Evolutionary conservation across 1,139 yeast species (phyloP).

Genomic region (Taphrina sp.): DNA sequence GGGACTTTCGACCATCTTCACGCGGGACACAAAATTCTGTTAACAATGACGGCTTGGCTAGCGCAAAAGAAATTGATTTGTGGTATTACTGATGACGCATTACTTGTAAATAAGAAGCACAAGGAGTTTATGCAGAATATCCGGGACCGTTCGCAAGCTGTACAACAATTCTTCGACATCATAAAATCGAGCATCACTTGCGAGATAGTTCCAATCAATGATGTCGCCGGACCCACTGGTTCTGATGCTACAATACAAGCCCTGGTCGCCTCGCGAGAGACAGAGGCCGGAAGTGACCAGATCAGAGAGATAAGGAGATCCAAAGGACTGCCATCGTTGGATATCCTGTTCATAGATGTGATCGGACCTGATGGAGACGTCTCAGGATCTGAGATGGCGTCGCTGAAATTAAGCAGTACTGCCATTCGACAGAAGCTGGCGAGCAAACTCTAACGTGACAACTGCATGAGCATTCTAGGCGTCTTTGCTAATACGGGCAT

Average conservation of each 20-base stretch:
- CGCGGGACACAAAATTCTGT: constrained; percentile 86
- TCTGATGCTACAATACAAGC: constrained; percentile 71
- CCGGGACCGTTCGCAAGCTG: constrained; percentile 52
- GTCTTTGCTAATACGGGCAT: not conserved
- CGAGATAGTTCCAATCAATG: constrained; percentile 63
- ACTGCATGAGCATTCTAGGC: not conserved
- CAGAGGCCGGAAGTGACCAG: constrained; percentile 67
- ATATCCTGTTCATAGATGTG: constrained; percentile 63
- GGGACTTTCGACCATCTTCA: constrained; percentile 98
- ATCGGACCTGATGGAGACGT: constrained; percentile 54
- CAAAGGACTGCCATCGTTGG: constrained; percentile 56
- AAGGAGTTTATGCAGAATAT: constrained; percentile 64
- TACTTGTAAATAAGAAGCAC: constrained; percentile 72
- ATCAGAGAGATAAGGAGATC: constrained; percentile 65
- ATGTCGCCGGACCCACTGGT: constrained; percentile 94
- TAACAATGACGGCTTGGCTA: constrained; percentile 69
- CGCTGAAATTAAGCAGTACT: constrained; percentile 83
- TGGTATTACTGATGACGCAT: constrained; percentile 64
- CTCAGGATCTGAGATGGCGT: constrained; percentile 55
- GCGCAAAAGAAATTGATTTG: constrained; percentile 59
- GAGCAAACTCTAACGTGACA: constrained; percentile 1
- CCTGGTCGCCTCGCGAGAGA: constrained; percentile 76
- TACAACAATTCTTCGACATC: constrained; percentile 52
- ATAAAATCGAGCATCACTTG: constrained; percentile 50
- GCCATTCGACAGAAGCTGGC: constrained; percentile 45